phyloP scores from a whole-genome alignment of 2,329 filamentous ascomycete species.

The Sclerotiophoma versabilis region DNA sequence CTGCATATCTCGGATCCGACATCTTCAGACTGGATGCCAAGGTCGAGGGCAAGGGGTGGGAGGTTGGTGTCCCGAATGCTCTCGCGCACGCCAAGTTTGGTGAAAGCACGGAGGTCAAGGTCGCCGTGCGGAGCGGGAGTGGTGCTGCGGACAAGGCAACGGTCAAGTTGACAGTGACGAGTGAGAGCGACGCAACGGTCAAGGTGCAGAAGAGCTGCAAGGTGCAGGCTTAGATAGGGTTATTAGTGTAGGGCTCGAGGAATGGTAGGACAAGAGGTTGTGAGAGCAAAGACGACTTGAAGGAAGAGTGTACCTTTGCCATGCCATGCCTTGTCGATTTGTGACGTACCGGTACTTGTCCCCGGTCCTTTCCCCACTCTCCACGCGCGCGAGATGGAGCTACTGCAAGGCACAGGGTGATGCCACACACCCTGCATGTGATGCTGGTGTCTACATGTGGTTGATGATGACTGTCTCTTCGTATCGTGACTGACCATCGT shows the following conservation, averaged over 20 bases:
- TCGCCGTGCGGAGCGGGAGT: slow-evolving; percentile 51
- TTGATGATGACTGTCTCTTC: neutral
- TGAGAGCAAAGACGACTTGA: too few species aligned
- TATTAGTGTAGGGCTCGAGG: too few species aligned
- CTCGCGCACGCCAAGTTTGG: slow-evolving; percentile 55
- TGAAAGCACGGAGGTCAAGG: slow-evolving; percentile 47
- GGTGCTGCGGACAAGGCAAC: slow-evolving; percentile 44
- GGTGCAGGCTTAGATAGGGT: slow-evolving; percentile 5
- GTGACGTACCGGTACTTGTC: too few species aligned
- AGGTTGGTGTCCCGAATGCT: slow-evolving; percentile 51
- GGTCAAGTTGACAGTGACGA: slow-evolving; percentile 55
- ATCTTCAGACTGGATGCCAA: slow-evolving; percentile 57
- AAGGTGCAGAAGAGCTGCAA: slow-evolving; percentile 22
- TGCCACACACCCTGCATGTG: neutral
- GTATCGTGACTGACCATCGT: too few species aligned
- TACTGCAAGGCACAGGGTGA: slow-evolving; percentile 10
- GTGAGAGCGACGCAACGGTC: slow-evolving; percentile 52
- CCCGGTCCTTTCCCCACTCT: neutral
- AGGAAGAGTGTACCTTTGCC: too few species aligned
- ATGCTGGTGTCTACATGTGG: neutral
- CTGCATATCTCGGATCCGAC: slow-evolving; percentile 53
- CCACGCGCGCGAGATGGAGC: neutral
- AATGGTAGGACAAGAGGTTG: too few species aligned
- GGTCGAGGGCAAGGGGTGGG: slow-evolving; percentile 57
- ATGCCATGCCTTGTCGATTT: too few species aligned